Conservation (phyloP, 305 asterid genomes). For the Rubia balearica region DNA sequence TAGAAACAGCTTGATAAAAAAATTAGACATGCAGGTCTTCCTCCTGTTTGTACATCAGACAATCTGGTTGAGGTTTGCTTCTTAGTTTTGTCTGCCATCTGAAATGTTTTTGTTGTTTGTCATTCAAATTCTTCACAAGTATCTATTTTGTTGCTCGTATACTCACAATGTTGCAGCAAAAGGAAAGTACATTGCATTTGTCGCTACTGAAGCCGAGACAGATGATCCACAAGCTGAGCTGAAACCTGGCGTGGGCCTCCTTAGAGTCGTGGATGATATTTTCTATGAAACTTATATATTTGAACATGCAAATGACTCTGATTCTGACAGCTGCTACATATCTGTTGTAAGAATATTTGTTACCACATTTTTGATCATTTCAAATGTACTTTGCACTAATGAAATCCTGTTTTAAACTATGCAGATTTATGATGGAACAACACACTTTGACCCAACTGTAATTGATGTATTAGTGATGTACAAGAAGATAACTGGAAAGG, state of each 20-base stretch:
- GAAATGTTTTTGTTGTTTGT: neutral
- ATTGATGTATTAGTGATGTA: constrained; percentile 74
- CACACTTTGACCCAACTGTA: constrained; percentile 92
- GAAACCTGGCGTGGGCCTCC: constrained; percentile 87
- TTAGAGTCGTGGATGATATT: constrained; percentile 78
- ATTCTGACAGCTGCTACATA: constrained; percentile 56
- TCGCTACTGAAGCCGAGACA: constrained; percentile 78
- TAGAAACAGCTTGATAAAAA: constrained; percentile 96
- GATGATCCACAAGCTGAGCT: constrained; percentile 81
- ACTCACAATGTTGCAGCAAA: constrained; percentile 87
- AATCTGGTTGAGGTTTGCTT: neutral
- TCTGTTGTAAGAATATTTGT: constrained; percentile 40
- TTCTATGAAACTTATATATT: constrained; percentile 76
- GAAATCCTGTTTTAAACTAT: constrained; percentile 12
- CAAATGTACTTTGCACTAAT: neutral
- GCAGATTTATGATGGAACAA: constrained; percentile 85
- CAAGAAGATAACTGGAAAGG: constrained; percentile 91
- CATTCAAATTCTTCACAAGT: constrained; percentile 35
- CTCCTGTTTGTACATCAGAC: neutral
- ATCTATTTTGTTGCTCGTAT: constrained; percentile 89
- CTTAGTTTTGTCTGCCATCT: too few relatives aligned
- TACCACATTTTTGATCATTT: too few relatives aligned
- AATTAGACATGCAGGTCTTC: constrained; percentile 79
- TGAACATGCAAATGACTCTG: constrained; percentile 46
- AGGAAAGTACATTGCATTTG: constrained; percentile 81